These are phyloP conservation scores for Lolium perenne DNA, from an alignment of 176 grass and related monocot species.

Conservation along the genomic window DNA sequence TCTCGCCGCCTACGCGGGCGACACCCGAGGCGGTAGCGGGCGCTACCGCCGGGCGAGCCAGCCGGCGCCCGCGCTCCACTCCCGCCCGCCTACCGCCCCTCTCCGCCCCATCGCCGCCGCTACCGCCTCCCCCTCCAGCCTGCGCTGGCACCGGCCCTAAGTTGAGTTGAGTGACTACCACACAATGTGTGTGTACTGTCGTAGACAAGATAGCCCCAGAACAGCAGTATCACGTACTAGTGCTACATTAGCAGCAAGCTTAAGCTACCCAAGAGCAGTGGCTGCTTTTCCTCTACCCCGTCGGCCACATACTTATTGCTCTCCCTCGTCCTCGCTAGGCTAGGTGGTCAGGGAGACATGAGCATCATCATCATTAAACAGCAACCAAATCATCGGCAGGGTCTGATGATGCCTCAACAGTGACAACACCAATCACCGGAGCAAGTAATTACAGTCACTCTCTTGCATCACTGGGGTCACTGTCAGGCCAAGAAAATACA, in stretches of 20 bases:
- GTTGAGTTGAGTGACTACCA: background rate
- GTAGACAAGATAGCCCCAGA: background rate
- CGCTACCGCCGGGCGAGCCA: no score
- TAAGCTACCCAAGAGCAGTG: background rate
- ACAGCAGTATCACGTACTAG: background rate
- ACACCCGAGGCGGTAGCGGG: no score
- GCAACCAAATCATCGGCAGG: background rate
- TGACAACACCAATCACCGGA: background rate
- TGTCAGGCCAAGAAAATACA: constrained; percentile 11
- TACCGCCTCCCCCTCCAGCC: no score
- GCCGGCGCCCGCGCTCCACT: no score
- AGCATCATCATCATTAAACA: constrained; percentile 38
- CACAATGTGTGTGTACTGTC: background rate
- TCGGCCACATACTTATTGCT: constrained; percentile 27
- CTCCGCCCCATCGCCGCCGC: no score
- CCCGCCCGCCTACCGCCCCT: no score
- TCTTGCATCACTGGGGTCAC: background rate
- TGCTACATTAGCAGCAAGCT: background rate
- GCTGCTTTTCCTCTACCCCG: constrained; percentile 22
- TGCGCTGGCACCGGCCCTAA: no score
- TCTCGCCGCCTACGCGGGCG: no score
- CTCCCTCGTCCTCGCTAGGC: background rate
- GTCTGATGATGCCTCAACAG: background rate
- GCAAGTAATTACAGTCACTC: background rate
- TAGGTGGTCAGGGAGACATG: constrained; percentile 24